Base-by-base conservation (phyloP, 768 basidiomycete genomes). In the Lenzites betulinus region DNA sequence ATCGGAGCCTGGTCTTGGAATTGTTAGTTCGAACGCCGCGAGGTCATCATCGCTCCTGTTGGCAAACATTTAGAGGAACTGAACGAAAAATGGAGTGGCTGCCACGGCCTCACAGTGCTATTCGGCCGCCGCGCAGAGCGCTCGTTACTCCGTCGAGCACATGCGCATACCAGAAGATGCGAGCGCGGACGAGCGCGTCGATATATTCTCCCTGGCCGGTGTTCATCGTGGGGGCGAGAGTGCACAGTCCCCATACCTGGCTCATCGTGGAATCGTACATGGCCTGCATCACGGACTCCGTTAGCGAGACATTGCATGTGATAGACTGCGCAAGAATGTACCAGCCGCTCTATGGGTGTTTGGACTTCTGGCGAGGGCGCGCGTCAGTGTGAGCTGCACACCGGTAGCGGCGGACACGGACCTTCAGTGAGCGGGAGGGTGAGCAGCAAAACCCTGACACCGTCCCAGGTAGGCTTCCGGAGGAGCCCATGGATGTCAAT, bases 131-230 rank as follows among this genome's bases (percentile, higher is more conserved):
- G 51, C 87, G 82, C 59, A 95, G 79, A 22, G 89, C 95, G 9
- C 85, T 90, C 1, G 86, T 85, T 22, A 95, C 81, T 28, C 92
- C 91, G 74, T 96, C 95, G 60, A 92, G 87, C 25, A 89, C 84
- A 63, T 93, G 85, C 7, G 90, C 86, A 67, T 94, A 96, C 91
- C 93, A 96, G 71, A 93, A 95, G 33, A 95, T 80, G 30, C 94
- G 81, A 2, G 91, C 87, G 35, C 92, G 84, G 35, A 90, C 78
- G 47, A 75, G 75, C 7, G 79, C 71, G 36, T 87, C 84, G 52
- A 89, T 83, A 51, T 87, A 85, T 35, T 81, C 77, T 2, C 78
- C 80, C 43, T 77, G 75, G 22, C 81, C 81, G 48, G 77, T 81
- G 55, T 80, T 77, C 22, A 84, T 73, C 15, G 81, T 78, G 0